Conservation (phyloP, 2,329 filamentous ascomycete genomes). For the Sarocladium kiliense region DNA sequence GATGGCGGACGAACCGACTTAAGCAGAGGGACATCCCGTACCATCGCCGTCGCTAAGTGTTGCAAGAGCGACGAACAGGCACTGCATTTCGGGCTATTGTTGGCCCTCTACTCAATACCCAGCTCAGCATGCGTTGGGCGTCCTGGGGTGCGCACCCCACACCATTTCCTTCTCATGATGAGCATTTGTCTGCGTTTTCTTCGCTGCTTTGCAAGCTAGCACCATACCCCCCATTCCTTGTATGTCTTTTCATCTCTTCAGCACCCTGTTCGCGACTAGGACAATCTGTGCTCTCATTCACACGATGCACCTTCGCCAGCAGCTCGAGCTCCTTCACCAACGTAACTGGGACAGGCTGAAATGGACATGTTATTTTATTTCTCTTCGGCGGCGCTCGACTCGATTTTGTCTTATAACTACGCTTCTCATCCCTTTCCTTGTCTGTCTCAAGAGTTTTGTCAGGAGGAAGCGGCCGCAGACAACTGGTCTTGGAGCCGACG, state of each 20-base stretch:
- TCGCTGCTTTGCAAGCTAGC: slow-evolving; percentile 20
- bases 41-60: slow-evolving; percentile 24
- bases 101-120: background rate
- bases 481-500: background rate
- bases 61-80: background rate
- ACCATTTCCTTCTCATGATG: slow-evolving; percentile 11
- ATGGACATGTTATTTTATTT: background rate
- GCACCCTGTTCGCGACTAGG: background rate
- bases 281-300: background rate
- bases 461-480: background rate
- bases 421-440: background rate
- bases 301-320: background rate
- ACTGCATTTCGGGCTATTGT: background rate
- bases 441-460: background rate
- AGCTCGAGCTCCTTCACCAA: background rate
- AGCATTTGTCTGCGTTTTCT: slow-evolving; percentile 18
- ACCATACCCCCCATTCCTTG: slow-evolving; percentile 28
- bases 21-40: slow-evolving; percentile 45
- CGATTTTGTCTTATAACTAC: background rate
- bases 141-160: background rate
- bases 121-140: background rate
- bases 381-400: background rate
- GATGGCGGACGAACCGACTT: slow-evolving; percentile 75
- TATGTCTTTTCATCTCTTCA: slow-evolving; percentile 4
- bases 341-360: background rate